These are phyloP conservation scores for Fusarium sp. DNA, from an alignment of 2,329 filamentous ascomycete genomes.

Conservation along the genomic window DNA sequence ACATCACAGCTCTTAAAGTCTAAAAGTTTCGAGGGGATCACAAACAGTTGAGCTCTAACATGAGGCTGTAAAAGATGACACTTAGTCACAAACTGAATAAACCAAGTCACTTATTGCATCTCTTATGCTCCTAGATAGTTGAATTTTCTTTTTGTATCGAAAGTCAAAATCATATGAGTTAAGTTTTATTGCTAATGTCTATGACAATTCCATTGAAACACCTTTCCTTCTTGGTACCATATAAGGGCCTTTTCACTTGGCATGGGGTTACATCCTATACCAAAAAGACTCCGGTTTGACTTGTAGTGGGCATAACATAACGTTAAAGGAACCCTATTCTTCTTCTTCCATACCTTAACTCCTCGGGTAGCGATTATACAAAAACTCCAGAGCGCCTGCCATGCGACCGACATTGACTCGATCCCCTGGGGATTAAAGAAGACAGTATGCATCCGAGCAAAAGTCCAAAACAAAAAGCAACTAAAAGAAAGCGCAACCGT, in stretches of 20 bases:
- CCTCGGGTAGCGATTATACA: not conserved
- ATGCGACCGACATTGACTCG: conserved; percentile 13
- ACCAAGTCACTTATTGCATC: not conserved
- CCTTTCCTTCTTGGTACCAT: not conserved
- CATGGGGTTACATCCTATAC: conserved; percentile 2
- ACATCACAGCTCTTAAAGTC: not conserved
- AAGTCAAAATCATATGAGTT: conserved; percentile 8
- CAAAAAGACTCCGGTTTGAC: conserved; percentile 3
- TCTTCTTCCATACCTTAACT: not conserved
- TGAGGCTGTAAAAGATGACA: no score
- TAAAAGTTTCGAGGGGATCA: not conserved
- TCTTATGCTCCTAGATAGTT: no score
- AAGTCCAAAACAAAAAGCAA: not conserved
- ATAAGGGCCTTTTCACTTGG: not conserved
- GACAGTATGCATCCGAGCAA: not conserved
- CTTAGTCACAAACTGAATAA: no score
- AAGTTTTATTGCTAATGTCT: conserved; percentile 20
- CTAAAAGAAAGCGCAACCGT: not conserved
- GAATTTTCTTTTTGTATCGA: not conserved
- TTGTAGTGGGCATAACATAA: not conserved
- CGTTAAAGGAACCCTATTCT: not conserved
- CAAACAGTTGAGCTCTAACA: no score
- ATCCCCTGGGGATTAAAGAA: not conserved
- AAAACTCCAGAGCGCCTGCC: conserved; percentile 33
- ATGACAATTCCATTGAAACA: conserved; percentile 12